Percentiles rank a stretch among this genome's conserved stretches.
These are phyloP conservation scores for Melaleuca quinquenervia DNA, from an alignment of 345 rosid species.

Conservation along the genomic window DNA sequence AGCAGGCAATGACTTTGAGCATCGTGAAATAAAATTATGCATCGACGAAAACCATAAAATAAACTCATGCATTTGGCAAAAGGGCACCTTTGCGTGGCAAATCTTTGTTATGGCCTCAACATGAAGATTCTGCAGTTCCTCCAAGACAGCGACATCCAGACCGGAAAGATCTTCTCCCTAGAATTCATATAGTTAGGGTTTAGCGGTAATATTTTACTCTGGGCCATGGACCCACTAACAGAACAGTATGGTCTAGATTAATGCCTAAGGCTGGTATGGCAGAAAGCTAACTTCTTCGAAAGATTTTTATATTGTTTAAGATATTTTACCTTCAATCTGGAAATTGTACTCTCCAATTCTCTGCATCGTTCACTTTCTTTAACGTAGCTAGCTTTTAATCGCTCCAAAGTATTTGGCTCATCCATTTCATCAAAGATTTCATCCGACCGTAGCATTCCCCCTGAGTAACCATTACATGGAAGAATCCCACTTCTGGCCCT, in stretches of 20 bases:
- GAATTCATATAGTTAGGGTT: background rate
- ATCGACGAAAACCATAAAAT: background rate
- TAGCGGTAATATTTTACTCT: background rate
- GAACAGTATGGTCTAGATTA: background rate
- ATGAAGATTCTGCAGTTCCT: constrained; percentile 24
- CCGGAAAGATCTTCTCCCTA: constrained; percentile 49
- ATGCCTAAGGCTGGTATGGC: background rate
- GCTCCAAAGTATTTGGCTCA: constrained; percentile 8
- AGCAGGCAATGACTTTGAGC: background rate
- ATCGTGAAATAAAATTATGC: background rate
- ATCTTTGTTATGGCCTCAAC: constrained; percentile 56
- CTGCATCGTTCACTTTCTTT: constrained; percentile 39
- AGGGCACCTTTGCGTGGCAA: constrained; percentile 43
- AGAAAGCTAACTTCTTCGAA: background rate
- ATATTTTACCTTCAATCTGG: constrained; percentile 30
- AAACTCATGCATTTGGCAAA: background rate
- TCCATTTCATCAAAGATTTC: constrained; percentile 13
- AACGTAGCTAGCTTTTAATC: constrained; percentile 4
- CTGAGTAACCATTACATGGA: background rate
- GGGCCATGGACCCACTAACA: background rate
- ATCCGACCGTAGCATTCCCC: background rate
- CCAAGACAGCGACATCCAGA: constrained; percentile 27
- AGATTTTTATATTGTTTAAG: background rate
- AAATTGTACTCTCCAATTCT: constrained; percentile 35
- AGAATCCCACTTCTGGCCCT: background rate